Base-by-base conservation (phyloP, 192 early-diverging fungal species). In the Entomortierella lignicola region DNA sequence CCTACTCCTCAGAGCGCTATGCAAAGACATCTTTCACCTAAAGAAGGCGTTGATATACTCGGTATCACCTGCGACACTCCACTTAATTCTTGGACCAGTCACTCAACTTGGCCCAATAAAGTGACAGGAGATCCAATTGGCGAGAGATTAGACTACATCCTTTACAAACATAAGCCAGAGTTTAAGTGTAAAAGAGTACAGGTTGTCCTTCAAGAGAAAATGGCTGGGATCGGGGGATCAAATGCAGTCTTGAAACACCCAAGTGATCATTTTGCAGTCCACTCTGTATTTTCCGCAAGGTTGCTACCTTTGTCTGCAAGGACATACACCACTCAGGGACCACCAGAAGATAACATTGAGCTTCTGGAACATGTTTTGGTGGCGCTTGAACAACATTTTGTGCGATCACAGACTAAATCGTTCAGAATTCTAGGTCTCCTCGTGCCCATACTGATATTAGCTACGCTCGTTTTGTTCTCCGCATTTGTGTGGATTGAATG, bases 61-160 rank as follows among this genome's bases (percentile, higher is more conserved):
- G 88, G 88, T 2, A 72, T 81, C 29, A 87, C 88, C 20, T 86
- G 85, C 55, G 81, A 87, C 25, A 86, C 86, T 0, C 84, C 88
- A 2, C 2, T 75, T 15, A 87, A 89, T 26, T 62, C 60, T 18
- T 89, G 86, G 86, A 77, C 82, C 2, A 82, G 79, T 17, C 50
- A 67, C 11, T 31, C 42, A 8, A 15, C 32, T 17, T 77, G 74
- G 74, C 27, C 43, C 10, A 77, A 77, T 17, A 29, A 42, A 0
- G 30, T 69, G 39, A 64, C 74, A 0, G 37, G 55, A 5, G 51
- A 66, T 25, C 66, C 54, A 6, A 69, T 77, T 8, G 88, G 88
- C 13, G 80, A 85, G 27, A 80, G 88, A 25, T 67, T 89, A 12
- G 88, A 89, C 48, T 89, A 85, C 48, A 75, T 89, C 12, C 84